Base-by-base conservation (phyloP, 441 rosid genomes). In the Dalechampia spathulata region DNA sequence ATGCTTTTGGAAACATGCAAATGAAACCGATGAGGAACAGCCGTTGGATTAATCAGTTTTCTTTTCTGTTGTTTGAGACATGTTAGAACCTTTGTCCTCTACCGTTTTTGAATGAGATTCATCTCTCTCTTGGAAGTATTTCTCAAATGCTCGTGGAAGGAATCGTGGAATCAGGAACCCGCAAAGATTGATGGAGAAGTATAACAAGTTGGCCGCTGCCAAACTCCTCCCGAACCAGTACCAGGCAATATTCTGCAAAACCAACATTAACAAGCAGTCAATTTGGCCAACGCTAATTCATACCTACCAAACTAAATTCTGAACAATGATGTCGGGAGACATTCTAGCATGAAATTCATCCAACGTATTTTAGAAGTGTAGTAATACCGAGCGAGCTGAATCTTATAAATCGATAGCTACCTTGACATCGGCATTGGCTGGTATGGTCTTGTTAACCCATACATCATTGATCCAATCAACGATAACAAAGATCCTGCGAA, bases 61-160 rank as follows among this genome's bases (percentile, higher is more conserved):
- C 75, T 72, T 64, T 6, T 74, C 82, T 4, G 73, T 19, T 6
- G 64, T 20, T 65, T 61, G 64, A 7, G 75, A 20, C 64, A 67
- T 73, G 57, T 58, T 66, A 55, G 71, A 47, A 15, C 52, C 71
- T 64, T 77, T 81, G 49, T 92, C 96, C 63, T 86, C 86, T 2
- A 66, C 74, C 64, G 57, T 73, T 67, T 88, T 92, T 2, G 71
- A 66, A 7, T 66, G 63, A 11, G 59, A 53, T 72, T 88, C 91
- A 23, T 80, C 77, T 27, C 68, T 77, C 15, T 83, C 90, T 43
- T 57, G 52, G 52, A 86, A 81, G 64, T 86, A 84, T 38, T 55
- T 80, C 71, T 89, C 84, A 10, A 92, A 89, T 10, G 96, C 88
- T 1, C 80, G 78, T 34, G 98, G 98, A 12, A 92, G 80, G 66